Conservation (phyloP, 352 stramenopile species). For the Elongisporangium anandrum region DNA sequence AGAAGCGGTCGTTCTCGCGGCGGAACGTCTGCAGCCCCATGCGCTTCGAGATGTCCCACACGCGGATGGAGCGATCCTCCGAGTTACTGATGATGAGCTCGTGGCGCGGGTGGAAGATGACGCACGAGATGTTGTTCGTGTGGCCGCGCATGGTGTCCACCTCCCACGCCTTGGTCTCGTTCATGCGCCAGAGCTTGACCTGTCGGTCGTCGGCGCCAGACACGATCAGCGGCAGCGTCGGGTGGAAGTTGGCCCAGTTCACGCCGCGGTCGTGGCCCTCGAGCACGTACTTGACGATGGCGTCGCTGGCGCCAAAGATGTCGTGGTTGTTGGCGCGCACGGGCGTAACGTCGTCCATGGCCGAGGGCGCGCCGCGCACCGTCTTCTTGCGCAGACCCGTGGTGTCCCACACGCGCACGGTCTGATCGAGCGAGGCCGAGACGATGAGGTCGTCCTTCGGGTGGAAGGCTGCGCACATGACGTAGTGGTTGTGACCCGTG, state of each 20-base stretch:
- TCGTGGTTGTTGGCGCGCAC: constrained; percentile 84
- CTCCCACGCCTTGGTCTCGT: constrained; percentile 99
- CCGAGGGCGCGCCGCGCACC: constrained; percentile 85
- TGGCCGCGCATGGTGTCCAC: constrained; percentile 99
- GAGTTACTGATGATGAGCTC: constrained; percentile 99
- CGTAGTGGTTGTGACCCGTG: constrained; percentile 99
- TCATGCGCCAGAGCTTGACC: constrained; percentile 99
- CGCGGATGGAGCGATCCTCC: constrained; percentile 98
- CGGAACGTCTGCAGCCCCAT: constrained; percentile 99
- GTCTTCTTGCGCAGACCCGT: constrained; percentile 99
- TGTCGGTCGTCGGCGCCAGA: constrained; percentile 98
- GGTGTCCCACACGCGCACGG: constrained; percentile 99
- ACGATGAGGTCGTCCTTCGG: constrained; percentile 99
- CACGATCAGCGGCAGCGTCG: constrained; percentile 97
- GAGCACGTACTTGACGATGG: constrained; percentile 99
- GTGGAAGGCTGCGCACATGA: constrained; percentile 99
- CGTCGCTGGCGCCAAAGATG: constrained; percentile 98
- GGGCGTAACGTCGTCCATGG: constrained; percentile 68
- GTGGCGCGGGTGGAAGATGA: constrained; percentile 99
- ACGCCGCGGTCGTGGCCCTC: constrained; percentile 99
- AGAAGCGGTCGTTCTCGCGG: constrained; percentile 99
- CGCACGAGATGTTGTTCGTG: constrained; percentile 99
- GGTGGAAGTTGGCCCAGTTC: constrained; percentile 99
- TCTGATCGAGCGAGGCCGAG: constrained; percentile 98
- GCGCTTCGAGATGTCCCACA: constrained; percentile 99